A percentile compares a stretch with the other conserved stretches of the same genome.
phyloP scores from a whole-genome alignment of 768 basidiomycete species.

The Leccinum barrowsii region DNA sequence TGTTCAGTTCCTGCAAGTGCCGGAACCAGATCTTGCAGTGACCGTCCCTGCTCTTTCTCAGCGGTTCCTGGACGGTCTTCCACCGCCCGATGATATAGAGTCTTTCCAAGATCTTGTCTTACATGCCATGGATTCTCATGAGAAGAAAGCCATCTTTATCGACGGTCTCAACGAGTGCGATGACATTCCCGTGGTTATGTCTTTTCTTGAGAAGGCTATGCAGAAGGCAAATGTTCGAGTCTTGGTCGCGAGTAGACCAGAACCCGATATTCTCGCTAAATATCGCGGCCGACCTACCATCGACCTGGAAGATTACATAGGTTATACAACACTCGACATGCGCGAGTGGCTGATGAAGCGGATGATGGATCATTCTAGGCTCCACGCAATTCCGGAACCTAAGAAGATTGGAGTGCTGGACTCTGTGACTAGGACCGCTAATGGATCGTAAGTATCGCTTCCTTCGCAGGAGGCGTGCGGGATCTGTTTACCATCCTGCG shows the following conservation, averaged over 20 bases:
- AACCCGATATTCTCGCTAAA: slow-evolving; percentile 14
- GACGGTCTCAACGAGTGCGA: slow-evolving; percentile 29
- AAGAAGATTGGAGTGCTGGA: slow-evolving; percentile 23
- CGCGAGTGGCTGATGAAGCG: slow-evolving; percentile 24
- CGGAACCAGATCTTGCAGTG: slow-evolving; percentile 15
- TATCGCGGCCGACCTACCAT: slow-evolving; percentile 20
- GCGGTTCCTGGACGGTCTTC: slow-evolving; percentile 14
- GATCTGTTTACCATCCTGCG: neutral
- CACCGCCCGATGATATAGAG: slow-evolving; percentile 15
- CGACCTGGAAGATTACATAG: slow-evolving; percentile 22
- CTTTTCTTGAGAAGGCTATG: slow-evolving; percentile 23
- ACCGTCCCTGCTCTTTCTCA: slow-evolving; percentile 21
- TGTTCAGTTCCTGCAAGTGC: slow-evolving; percentile 26
- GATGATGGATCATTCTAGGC: slow-evolving; percentile 22
- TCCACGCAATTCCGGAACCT: slow-evolving; percentile 20
- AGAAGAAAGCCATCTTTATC: slow-evolving; percentile 21
- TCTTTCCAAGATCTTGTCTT: slow-evolving; percentile 17
- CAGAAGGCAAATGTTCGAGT: slow-evolving; percentile 23
- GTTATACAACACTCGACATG: slow-evolving; percentile 19
- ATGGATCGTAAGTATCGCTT: slow-evolving; percentile 21
- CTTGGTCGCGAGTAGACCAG: slow-evolving; percentile 23
- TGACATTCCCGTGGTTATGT: slow-evolving; percentile 15
- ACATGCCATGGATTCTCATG: slow-evolving; percentile 21
- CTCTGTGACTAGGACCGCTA: slow-evolving; percentile 2
- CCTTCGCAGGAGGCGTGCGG: neutral